Percentiles rank a stretch among this genome's conserved stretches.
Conservation (phyloP, 2,329 filamentous ascomycete species). For the Colletotrichum tropicale region DNA sequence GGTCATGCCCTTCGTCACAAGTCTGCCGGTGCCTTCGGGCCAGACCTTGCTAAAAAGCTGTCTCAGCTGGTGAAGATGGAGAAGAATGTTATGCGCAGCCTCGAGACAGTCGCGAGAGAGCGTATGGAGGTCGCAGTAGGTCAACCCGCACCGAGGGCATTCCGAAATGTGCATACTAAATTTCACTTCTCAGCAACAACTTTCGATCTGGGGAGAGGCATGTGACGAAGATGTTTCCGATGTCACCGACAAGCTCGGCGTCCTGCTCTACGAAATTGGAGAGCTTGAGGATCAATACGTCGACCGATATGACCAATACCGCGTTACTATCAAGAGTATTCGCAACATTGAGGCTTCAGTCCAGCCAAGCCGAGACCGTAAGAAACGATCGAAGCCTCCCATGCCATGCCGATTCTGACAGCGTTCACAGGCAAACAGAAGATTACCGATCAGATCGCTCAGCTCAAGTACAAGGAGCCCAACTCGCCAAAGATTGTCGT, state of each 20-base stretch:
- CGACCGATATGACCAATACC: constrained; percentile 98
- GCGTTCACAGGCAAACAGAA: constrained; percentile 85
- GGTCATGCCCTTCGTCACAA: constrained; percentile 75
- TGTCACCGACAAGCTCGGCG: constrained; percentile 97
- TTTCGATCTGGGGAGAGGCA: constrained; percentile 95
- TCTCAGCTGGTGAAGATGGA: constrained; percentile 99
- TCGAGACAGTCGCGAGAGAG: constrained; percentile 93
- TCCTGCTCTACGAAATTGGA: constrained; percentile 97
- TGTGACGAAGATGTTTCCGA: constrained; percentile 98
- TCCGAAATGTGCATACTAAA: not conserved
- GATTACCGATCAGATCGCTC: constrained; percentile 97
- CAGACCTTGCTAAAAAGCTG: constrained; percentile 96
- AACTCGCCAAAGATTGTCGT: constrained; percentile 98
- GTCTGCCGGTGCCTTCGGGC: constrained; percentile 76
- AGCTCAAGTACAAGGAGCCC: constrained; percentile 99
- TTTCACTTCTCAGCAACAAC: constrained; percentile 77
- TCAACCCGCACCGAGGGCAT: constrained; percentile 23
- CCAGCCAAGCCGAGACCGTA: constrained; percentile 95
- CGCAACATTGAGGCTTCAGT: constrained; percentile 99
- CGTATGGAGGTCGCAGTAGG: constrained; percentile 97
- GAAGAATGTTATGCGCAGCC: constrained; percentile 99
- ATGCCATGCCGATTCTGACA: not conserved
- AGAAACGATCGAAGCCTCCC: constrained; percentile 35
- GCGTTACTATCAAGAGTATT: constrained; percentile 98
- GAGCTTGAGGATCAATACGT: constrained; percentile 98